A percentile compares a stretch with the other conserved stretches of the same genome.
phyloP scores from a whole-genome alignment of 2,329 filamentous ascomycete genomes.

The Leptosphaerulina australis region DNA sequence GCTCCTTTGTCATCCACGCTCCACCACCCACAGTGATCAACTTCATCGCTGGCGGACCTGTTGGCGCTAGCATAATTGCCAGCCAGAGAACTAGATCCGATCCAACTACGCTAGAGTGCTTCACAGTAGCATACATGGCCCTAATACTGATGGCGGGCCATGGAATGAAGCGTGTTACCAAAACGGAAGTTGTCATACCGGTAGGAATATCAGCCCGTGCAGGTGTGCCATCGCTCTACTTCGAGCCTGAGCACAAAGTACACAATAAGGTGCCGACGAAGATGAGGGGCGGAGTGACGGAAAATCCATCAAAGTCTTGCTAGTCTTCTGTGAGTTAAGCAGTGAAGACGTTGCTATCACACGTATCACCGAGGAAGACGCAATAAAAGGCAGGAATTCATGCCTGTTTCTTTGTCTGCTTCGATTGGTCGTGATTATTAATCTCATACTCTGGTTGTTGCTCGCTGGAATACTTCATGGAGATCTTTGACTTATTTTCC shows the following conservation, averaged over 20 bases:
- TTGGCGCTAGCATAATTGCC: constrained; percentile 64
- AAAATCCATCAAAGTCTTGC: constrained; percentile 35
- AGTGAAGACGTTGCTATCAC: constrained; percentile 37
- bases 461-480: background rate
- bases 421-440: background rate
- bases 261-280: constrained; percentile 40
- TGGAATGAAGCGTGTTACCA: constrained; percentile 34
- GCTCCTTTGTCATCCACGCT: background rate
- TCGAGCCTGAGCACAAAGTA: constrained; percentile 30
- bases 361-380: constrained; percentile 35
- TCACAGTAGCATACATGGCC: constrained; percentile 60
- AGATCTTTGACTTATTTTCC: background rate
- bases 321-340: constrained; percentile 40
- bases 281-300: constrained; percentile 39
- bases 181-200: constrained; percentile 33
- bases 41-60: constrained; percentile 61
- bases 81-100: constrained; percentile 70
- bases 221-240: background rate
- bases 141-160: constrained; percentile 51
- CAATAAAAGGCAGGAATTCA: constrained; percentile 32
- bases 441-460: constrained; percentile 4
- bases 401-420: constrained; percentile 29
- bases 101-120: constrained; percentile 54
- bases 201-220: constrained; percentile 14
- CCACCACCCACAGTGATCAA: constrained; percentile 51